Conservation (phyloP, 2,329 filamentous ascomycete genomes). For the Aspergillus terreus region DNA sequence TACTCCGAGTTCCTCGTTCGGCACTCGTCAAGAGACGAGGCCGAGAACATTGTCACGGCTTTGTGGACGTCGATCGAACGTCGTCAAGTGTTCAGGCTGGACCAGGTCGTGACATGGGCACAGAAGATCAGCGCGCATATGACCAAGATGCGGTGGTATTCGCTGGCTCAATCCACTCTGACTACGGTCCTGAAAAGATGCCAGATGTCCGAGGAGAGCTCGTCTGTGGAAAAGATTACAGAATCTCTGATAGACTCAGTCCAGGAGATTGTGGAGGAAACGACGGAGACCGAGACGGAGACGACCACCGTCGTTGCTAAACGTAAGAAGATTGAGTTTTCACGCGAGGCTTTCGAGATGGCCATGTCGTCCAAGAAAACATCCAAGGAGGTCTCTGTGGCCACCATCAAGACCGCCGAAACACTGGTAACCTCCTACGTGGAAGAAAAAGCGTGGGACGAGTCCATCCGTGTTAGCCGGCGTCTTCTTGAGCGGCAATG, state of each 20-base stretch:
- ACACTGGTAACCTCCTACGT: not conserved
- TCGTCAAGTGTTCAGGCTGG: not conserved
- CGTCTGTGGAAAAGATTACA: not conserved
- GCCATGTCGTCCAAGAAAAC: not conserved
- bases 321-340: not conserved
- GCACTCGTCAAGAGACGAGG: not conserved
- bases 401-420: not conserved
- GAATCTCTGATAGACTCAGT: not conserved
- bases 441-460: not conserved
- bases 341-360: not conserved
- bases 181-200: not conserved
- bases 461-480: not conserved
- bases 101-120: not conserved
- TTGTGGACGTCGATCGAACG: constrained; percentile 1
- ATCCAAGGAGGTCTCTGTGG: not conserved
- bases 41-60: not conserved
- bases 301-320: not conserved
- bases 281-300: not conserved
- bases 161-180: not conserved
- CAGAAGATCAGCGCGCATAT: not conserved
- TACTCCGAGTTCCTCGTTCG: not conserved
- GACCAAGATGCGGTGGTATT: not conserved
- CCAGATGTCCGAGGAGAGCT: not conserved
- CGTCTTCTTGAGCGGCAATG: not conserved
- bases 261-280: not conserved